Evolutionary conservation across 1,284 basidiomycete species (phyloP).

Genomic region (Ganoderma sp.): DNA sequence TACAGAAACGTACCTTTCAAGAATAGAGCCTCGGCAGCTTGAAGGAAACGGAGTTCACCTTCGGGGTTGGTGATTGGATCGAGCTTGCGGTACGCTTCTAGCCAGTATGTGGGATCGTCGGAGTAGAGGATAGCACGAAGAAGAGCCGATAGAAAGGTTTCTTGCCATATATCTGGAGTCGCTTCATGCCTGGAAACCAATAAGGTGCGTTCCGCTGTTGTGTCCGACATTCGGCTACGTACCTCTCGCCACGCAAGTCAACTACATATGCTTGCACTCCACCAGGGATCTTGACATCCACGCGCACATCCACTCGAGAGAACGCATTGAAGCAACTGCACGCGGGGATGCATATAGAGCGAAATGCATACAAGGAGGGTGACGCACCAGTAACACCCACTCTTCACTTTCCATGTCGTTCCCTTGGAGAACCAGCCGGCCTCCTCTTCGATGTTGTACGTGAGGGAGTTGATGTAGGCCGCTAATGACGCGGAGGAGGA

Average conservation of each 20-base stretch:
- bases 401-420: conserved; percentile 89
- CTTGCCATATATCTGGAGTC: conserved; percentile 93
- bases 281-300: conserved; percentile 98
- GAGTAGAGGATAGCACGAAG: conserved; percentile 93
- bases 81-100: conserved; percentile 94
- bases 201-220: conserved; percentile 1
- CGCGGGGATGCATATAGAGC: not conserved
- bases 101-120: conserved; percentile 90
- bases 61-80: conserved; percentile 94
- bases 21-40: conserved; percentile 91
- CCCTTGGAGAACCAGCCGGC: conserved; percentile 93
- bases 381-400: conserved; percentile 91
- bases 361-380: not conserved
- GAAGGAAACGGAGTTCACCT: conserved; percentile 88
- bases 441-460: conserved; percentile 92
- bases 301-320: conserved; percentile 93
- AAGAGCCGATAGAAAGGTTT: conserved; percentile 94
- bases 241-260: conserved; percentile 94
- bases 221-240: conserved; percentile 36
- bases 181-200: conserved; percentile 77
- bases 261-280: conserved; percentile 96
- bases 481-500: conserved; percentile 97
- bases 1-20: conserved; percentile 69
- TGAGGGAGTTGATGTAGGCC: conserved; percentile 97
- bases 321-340: conserved; percentile 96